Evolutionary conservation across 768 basidiomycete genomes (phyloP).

Genomic region (Collybia sp.): DNA sequence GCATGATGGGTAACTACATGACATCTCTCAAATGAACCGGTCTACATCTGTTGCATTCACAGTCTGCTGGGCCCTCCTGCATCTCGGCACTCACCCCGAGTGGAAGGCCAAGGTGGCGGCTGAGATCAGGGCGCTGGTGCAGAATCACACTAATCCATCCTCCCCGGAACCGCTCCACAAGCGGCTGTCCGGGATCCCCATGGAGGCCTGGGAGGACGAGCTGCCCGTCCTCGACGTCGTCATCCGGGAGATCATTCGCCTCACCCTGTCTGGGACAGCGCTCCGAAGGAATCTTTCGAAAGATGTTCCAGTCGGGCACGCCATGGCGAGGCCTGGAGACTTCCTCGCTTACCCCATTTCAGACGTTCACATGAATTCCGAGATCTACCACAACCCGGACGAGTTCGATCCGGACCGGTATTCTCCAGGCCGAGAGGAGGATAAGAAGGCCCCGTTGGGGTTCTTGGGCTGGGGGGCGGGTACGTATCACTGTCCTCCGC

Average conservation of each 20-base stretch:
- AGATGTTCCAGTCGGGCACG: constrained; percentile 18
- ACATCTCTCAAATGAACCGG: not conserved
- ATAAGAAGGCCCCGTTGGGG: constrained; percentile 22
- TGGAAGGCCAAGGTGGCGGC: constrained; percentile 25
- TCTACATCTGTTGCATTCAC: not conserved
- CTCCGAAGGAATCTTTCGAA: constrained; percentile 27
- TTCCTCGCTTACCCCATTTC: constrained; percentile 26
- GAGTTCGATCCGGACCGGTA: constrained; percentile 29
- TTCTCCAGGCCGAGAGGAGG: constrained; percentile 23
- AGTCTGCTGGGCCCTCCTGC: constrained; percentile 33
- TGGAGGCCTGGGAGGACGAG: constrained; percentile 32
- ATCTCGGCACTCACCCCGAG: constrained; percentile 21
- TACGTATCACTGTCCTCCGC: constrained; percentile 7
- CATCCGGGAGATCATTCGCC: constrained; percentile 31
- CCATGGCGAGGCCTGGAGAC: constrained; percentile 20
- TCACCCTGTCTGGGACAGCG: constrained; percentile 18
- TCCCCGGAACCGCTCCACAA: constrained; percentile 23
- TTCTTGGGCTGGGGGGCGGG: constrained; percentile 37
- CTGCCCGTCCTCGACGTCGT: constrained; percentile 29
- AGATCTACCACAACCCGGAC: constrained; percentile 27
- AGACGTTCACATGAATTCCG: constrained; percentile 28
- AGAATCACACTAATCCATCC: constrained; percentile 14
- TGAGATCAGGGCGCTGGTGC: constrained; percentile 23
- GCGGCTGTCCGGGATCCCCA: constrained; percentile 26
- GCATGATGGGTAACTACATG: constrained; percentile 22